phyloP scores from a whole-genome alignment of 371 early-diverging fungal species.

The Chytridiales sp. region DNA sequence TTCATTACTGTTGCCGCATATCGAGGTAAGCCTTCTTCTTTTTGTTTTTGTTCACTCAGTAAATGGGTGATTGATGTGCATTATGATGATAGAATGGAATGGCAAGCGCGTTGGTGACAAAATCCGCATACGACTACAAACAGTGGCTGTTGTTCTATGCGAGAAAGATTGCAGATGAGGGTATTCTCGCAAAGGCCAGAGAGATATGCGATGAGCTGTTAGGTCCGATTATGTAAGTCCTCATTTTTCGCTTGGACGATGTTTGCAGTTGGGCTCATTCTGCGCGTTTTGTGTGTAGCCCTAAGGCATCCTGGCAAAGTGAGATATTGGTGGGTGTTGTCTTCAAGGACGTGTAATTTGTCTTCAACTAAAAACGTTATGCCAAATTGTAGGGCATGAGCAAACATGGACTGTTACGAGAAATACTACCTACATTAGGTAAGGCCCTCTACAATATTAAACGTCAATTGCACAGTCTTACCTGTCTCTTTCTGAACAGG shows the following conservation, averaged over 20 bases:
- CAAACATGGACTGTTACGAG: conserved; percentile 34
- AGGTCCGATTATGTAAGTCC: conserved; percentile 52
- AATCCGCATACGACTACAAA: conserved; percentile 62
- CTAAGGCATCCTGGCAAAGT: background rate
- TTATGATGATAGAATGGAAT: conserved; percentile 39
- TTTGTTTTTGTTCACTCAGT: background rate
- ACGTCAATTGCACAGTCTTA: background rate
- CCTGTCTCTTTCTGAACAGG: conserved; percentile 9
- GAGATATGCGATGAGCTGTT: conserved; percentile 73
- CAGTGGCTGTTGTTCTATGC: conserved; percentile 70
- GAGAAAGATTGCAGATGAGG: conserved; percentile 65
- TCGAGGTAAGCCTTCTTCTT: conserved; percentile 13
- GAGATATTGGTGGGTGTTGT: conserved; percentile 1
- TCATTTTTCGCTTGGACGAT: background rate
- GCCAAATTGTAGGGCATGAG: conserved; percentile 39
- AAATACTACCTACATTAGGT: conserved; percentile 42
- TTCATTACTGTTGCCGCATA: conserved; percentile 8
- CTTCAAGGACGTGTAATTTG: background rate
- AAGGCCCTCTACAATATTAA: background rate
- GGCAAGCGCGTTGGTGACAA: conserved; percentile 59
- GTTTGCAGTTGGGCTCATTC: background rate
- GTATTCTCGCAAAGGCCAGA: conserved; percentile 57
- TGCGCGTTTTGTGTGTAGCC: background rate
- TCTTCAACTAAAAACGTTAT: background rate
- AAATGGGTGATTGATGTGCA: background rate